Conservation (phyloP, 108 stramenopile genomes). For the Cyclotella choctawhatcheeana region DNA sequence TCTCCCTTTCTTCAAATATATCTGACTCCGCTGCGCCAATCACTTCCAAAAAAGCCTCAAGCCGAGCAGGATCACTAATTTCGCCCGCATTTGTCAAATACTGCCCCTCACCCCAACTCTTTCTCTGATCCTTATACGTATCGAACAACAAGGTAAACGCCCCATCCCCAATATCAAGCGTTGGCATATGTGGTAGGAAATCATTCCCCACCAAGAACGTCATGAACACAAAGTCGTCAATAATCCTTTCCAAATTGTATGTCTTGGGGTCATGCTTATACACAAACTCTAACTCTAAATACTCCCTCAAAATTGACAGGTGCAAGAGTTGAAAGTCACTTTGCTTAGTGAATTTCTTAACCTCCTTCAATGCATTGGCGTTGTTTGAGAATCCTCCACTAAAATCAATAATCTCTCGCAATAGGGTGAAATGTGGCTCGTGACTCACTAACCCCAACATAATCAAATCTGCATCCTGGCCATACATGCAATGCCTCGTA, state of each 20-base stretch:
- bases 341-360: conserved; percentile 94
- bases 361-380: conserved; percentile 83
- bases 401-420: conserved; percentile 96
- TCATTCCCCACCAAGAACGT: conserved; percentile 99
- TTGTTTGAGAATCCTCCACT: conserved; percentile 61
- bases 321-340: conserved; percentile 98
- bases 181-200: conserved; percentile 97
- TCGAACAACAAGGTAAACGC: conserved; percentile 95
- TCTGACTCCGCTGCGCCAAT: conserved; percentile 91
- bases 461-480: conserved; percentile 99
- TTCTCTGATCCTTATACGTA: conserved; percentile 90
- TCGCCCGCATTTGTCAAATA: conserved; percentile 92
- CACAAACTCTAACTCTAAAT: conserved; percentile 92
- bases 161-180: conserved; percentile 96
- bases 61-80: conserved; percentile 73
- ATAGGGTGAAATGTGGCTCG: conserved; percentile 97
- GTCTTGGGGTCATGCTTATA: conserved; percentile 29
- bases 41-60: conserved; percentile 81
- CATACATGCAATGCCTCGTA: conserved; percentile 98
- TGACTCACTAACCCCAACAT: conserved; percentile 98
- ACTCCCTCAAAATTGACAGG: conserved; percentile 94
- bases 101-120: conserved; percentile 79
- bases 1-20: conserved; percentile 81
- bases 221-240: conserved; percentile 99
- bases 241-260: conserved; percentile 91